Evolutionary conservation across 805 yeast genomes (phyloP).

Genomic region (Starmerella stigmatis): DNA sequence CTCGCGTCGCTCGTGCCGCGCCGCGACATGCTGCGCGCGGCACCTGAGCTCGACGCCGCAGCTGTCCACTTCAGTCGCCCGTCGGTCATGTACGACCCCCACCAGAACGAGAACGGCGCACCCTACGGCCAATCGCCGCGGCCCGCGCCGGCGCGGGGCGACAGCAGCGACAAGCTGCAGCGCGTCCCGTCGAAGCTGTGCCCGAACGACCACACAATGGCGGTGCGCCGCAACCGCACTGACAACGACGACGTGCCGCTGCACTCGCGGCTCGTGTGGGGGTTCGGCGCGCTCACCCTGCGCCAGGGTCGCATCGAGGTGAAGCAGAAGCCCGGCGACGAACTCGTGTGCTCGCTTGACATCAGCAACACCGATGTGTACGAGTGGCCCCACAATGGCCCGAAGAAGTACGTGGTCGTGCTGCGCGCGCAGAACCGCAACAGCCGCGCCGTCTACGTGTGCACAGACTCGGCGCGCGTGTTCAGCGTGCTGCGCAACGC

Average conservation of each 20-base stretch:
- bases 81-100: conserved; percentile 19
- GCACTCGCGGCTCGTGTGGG: conserved; percentile 20
- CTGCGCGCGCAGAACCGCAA: conserved; percentile 24
- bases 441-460: conserved; percentile 21
- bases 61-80: conserved; percentile 20
- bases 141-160: background rate
- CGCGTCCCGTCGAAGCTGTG: conserved; percentile 16
- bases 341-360: conserved; percentile 16
- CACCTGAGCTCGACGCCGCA: conserved; percentile 19
- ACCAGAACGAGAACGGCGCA: background rate
- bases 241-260: conserved; percentile 15
- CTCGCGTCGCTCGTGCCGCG: conserved; percentile 30
- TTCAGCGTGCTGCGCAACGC: conserved; percentile 27
- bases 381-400: conserved; percentile 22
- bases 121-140: background rate
- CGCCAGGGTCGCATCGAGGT: conserved; percentile 12
- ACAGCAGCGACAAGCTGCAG: background rate
- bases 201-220: conserved; percentile 13
- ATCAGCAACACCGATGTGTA: conserved; percentile 18
- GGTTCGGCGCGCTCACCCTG: conserved; percentile 16
- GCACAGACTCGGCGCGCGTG: conserved; percentile 24
- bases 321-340: conserved; percentile 21
- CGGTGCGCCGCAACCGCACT: conserved; percentile 6
- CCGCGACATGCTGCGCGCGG: conserved; percentile 26
- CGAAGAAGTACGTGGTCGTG: conserved; percentile 22